These are phyloP conservation scores for Fusarium sp. DNA, from an alignment of 2,329 filamentous ascomycete genomes.

Conservation along the genomic window DNA sequence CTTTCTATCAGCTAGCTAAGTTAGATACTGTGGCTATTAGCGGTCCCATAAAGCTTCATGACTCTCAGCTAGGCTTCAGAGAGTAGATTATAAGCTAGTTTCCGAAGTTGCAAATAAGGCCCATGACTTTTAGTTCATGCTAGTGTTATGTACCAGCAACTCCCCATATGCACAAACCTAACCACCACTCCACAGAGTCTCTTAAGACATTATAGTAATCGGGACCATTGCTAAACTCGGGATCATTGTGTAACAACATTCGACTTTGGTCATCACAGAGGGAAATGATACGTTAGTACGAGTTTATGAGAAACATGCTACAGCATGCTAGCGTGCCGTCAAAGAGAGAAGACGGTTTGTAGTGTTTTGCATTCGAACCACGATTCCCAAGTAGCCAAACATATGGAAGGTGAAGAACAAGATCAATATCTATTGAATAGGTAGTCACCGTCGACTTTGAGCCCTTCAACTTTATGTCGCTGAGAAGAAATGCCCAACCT, in stretches of 20 bases:
- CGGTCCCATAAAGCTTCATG: no score
- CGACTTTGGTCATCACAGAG: slow-evolving; percentile 1
- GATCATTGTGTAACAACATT: no score
- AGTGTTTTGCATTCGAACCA: not conserved
- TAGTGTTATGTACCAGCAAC: not conserved
- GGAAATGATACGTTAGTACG: not conserved
- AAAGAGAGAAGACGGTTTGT: slow-evolving; percentile 8
- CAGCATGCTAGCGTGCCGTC: slow-evolving; percentile 1
- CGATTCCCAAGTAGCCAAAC: not conserved
- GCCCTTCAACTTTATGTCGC: not conserved
- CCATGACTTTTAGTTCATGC: no score
- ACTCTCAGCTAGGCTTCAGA: no score
- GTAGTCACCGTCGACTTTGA: not conserved
- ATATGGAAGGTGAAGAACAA: not conserved
- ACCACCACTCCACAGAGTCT: not conserved
- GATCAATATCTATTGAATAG: not conserved
- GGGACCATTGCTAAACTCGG: not conserved
- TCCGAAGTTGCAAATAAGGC: no score
- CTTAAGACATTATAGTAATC: not conserved
- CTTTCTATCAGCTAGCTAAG: no score
- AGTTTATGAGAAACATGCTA: not conserved
- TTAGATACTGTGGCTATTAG: no score
- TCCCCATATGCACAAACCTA: not conserved
- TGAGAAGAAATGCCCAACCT: slow-evolving; percentile 12
- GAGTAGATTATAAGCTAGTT: no score